phyloP scores from a whole-genome alignment of 1,284 basidiomycete species.

The Heterobasidion annosum region DNA sequence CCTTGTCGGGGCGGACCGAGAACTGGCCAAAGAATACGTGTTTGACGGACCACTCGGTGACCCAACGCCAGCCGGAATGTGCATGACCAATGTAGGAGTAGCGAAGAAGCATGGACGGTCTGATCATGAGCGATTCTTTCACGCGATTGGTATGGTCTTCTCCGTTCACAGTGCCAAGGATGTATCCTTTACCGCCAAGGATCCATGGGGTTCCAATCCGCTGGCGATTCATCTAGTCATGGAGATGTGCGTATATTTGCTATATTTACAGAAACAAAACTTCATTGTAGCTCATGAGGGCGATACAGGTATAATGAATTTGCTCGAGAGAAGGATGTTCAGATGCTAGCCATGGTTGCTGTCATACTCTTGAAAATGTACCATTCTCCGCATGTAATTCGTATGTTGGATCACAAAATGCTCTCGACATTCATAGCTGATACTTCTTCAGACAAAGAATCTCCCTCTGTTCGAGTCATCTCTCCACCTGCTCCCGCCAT shows the following conservation, averaged over 20 bases:
- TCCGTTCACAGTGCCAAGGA: conserved; percentile 8
- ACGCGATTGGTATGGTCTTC: conserved; percentile 48
- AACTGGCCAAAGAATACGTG: conserved; percentile 59
- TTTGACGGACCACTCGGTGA: conserved; percentile 39
- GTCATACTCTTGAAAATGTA: conserved; percentile 51
- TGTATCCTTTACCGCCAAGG: background rate
- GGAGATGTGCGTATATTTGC: conserved; percentile 17
- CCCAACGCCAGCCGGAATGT: conserved; percentile 22
- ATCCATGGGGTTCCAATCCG: conserved; percentile 8
- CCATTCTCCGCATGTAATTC: conserved; percentile 12
- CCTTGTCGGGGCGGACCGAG: conserved; percentile 45
- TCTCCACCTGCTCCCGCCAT: background rate
- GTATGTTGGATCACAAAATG: conserved; percentile 14
- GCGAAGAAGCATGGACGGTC: conserved; percentile 53
- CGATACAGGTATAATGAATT: conserved; percentile 55
- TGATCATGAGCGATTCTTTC: conserved; percentile 72
- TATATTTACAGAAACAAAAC: background rate
- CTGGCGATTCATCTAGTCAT: conserved; percentile 11
- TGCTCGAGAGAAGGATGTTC: conserved; percentile 60
- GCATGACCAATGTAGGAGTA: conserved; percentile 48
- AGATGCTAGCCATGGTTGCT: conserved; percentile 76
- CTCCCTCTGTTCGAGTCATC: conserved; percentile 1
- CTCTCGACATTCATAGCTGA: background rate
- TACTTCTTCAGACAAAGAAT: background rate
- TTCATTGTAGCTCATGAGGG: background rate